Conservation (phyloP, 2,329 filamentous ascomycete genomes). For the Pezicula radicicola region DNA sequence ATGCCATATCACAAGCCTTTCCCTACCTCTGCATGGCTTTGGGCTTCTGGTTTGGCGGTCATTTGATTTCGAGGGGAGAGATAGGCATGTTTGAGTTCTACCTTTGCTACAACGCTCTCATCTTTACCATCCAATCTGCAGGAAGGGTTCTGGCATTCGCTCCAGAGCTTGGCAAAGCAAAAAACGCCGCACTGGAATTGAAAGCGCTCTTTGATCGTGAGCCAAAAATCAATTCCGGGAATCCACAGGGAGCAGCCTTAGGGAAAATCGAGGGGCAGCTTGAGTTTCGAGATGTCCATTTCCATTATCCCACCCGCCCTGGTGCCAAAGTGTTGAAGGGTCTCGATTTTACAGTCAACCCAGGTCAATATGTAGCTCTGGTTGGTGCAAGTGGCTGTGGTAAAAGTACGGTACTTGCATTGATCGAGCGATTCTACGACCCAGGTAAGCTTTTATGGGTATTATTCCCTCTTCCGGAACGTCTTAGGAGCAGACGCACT, state of each 20-base stretch:
- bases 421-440: conserved; percentile 92
- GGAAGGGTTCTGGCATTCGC: conserved; percentile 66
- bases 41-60: conserved; percentile 90
- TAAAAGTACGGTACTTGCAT: conserved; percentile 88
- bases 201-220: conserved; percentile 78
- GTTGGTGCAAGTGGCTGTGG: conserved; percentile 95
- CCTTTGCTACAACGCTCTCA: conserved; percentile 80
- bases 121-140: conserved; percentile 90
- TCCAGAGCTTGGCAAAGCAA: conserved; percentile 81
- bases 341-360: conserved; percentile 69
- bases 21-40: conserved; percentile 82
- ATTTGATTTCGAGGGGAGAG: conserved; percentile 65
- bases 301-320: conserved; percentile 86
- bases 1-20: conserved; percentile 80
- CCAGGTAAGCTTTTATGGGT: conserved; percentile 37
- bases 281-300: conserved; percentile 90
- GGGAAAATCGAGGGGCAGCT: conserved; percentile 67
- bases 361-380: conserved; percentile 81
- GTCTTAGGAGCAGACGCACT: conserved; percentile 56
- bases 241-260: conserved; percentile 59
- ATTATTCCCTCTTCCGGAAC: conserved; percentile 53
- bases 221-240: conserved; percentile 79
- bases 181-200: conserved; percentile 73
- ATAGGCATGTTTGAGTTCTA: conserved; percentile 87
- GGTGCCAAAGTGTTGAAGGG: conserved; percentile 88